Base-by-base conservation (phyloP, 2,329 filamentous ascomycete genomes). In the Canariomyces notabilis region DNA sequence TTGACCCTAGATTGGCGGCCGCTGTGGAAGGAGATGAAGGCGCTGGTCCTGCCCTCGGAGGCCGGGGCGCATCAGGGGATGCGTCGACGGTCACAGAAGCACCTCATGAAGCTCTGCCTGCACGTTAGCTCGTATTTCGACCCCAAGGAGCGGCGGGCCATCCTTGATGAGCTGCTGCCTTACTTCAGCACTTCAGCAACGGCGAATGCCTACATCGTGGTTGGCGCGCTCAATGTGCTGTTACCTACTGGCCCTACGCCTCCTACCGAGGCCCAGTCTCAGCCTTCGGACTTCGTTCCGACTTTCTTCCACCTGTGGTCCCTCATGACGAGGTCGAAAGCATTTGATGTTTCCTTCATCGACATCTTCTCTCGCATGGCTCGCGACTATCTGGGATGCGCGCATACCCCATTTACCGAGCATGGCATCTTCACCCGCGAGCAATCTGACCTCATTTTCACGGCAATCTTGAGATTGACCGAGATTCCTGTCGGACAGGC, bases 251-350 rank as follows among this genome's bases (percentile, higher is more conserved):
- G 83, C 29, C 83, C 89, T 1, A 80, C 85, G 2, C 85, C 89
- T 4, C 75, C 80, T 20, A 80, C 81, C 22, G 80, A 85, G 57
- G 73, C 75, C 23, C 80, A 89, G 57, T 80, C 95, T n/a, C 83
- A 89, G 57, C 91, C 93, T 1, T 84, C 90, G 55, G 83, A 91
- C 61, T 91, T 94, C 60, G 71, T 97, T 29, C 93, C 93, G 3
- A 95, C 91, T 0, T 85, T 95, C 58, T 98, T 98, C 72, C 93
- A 98, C 65, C 70, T 97, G 1, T 98, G 93, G 93, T 93, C 90
- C 1, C 75, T 97, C 34, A 82, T 97, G 55, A 93, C 89, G 57
- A 79, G 94, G 42, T 97, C 91, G 1, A 93, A 88, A 65, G 77
- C 82, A 3, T 85, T 93, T 51, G 93, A 98, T 65, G 79, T 87